Evolutionary conservation across 345 rosid species (phyloP).

Genomic region (Heritiera littoralis): DNA sequence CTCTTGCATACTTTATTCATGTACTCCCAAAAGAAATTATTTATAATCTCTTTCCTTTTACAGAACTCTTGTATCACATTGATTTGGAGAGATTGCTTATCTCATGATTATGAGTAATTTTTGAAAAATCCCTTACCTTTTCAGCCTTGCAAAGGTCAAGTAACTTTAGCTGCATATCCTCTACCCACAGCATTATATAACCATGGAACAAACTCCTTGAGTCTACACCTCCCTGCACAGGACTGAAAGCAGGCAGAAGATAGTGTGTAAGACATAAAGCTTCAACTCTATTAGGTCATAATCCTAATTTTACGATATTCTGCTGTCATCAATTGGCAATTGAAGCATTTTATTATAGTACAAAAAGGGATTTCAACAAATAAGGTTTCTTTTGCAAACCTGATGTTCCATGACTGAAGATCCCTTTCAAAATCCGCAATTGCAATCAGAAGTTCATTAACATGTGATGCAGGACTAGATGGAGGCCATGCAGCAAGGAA

Average conservation of each 20-base stretch:
- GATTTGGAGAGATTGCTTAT: no score
- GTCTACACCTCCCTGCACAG: constrained; percentile 78
- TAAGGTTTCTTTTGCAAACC: constrained; percentile 44
- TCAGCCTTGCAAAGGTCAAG: constrained; percentile 90
- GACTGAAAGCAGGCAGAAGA: constrained; percentile 49
- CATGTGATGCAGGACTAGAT: constrained; percentile 75
- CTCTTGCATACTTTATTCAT: background rate
- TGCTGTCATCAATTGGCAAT: background rate
- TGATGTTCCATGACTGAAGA: constrained; percentile 80
- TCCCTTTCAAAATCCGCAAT: constrained; percentile 84
- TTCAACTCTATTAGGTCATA: constrained; percentile 11
- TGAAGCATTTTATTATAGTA: background rate
- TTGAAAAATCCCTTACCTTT: constrained; percentile 51
- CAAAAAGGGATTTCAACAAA: background rate
- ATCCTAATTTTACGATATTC: constrained; percentile 14
- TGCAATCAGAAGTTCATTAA: constrained; percentile 81
- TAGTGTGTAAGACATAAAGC: constrained; percentile 18
- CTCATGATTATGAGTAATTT: no score
- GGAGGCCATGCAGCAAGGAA: constrained; percentile 93
- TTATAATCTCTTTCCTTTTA: background rate
- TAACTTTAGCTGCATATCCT: constrained; percentile 88
- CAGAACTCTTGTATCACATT: background rate
- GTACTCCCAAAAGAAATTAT: background rate
- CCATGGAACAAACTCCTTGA: constrained; percentile 72
- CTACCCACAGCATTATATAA: constrained; percentile 89